Evolutionary conservation across 106 monocot species (phyloP), one percentile per base, ranked within the genome.

Genomic region (Alisma plantagoaquatica): DNA sequence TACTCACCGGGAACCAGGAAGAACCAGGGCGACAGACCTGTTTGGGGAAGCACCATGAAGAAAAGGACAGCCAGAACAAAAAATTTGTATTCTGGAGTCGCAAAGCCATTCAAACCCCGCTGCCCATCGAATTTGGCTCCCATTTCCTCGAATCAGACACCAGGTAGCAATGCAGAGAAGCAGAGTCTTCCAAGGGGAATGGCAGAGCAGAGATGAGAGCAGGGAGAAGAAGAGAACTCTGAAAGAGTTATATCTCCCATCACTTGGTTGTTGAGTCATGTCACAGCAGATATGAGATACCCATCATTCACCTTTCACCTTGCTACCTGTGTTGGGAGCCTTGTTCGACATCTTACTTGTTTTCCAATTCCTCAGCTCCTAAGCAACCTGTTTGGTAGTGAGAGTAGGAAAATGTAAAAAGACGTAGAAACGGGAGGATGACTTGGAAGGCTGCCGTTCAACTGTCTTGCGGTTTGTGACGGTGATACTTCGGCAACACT

Each of bases 301-400:
- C n/a, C n/a, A n/a, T n/a, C n/a, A n/a, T n/a, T n/a, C n/a, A n/a
- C n/a, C n/a, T n/a, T n/a, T n/a, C n/a, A n/a, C n/a, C 12, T 53
- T 18, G 27, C 20, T 20, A 53, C n/a, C 53, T 53, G 23, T 16
- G 28, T 11, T 15, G 15, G 20, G 14, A 11, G 12, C n/a, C 45
- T n/a, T 6, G 14, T 8, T 46, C 45, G 14, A 46, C n/a, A 10
- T n/a, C n/a, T n/a, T n/a, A n/a, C n/a, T n/a, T n/a, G n/a, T n/a
- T 15, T 27, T 31, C 31, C 20, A 24, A 4, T 55, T 14, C 17
- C 55, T 56, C 11, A 56, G 55, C n/a, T 41, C 33, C 12, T 5
- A 56, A 56, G 55, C 55, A 56, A 56, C 18, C 24, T 23, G 55
- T 38, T 56, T 32, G 55, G 31, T 56, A 35, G 32, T 35, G n/a